Evolutionary conservation across 2,329 filamentous ascomycete species (phyloP).

Genomic region (Alternaria tenuissima): DNA sequence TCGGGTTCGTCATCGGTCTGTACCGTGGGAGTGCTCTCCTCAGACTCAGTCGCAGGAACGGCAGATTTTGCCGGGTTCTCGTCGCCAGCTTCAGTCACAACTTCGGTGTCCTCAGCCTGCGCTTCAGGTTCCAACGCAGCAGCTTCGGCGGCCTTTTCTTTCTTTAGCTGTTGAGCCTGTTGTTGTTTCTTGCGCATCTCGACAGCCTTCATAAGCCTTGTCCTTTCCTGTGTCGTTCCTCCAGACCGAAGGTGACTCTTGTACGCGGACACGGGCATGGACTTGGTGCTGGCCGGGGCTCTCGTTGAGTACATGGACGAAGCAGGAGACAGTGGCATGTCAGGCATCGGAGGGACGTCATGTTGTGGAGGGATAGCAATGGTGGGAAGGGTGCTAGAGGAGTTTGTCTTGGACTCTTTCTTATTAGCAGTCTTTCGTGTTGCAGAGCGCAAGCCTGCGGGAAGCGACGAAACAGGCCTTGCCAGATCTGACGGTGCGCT

Average conservation of each 20-base stretch:
- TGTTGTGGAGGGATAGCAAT: constrained; percentile 45
- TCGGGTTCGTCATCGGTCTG: constrained; percentile 14
- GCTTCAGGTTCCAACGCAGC: constrained; percentile 10
- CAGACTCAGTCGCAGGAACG: constrained; percentile 3
- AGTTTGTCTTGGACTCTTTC: constrained; percentile 49
- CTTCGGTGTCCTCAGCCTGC: constrained; percentile 10
- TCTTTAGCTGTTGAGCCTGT: constrained; percentile 35
- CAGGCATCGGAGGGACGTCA: constrained; percentile 46
- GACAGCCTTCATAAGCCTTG: constrained; percentile 91
- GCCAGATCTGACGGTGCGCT: constrained; percentile 53
- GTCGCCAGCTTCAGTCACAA: not conserved
- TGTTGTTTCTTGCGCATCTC: constrained; percentile 87
- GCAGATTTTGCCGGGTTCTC: not conserved
- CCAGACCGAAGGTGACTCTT: constrained; percentile 52
- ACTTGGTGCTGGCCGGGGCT: constrained; percentile 53
- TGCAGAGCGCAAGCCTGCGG: constrained; percentile 74
- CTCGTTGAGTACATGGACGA: constrained; percentile 51
- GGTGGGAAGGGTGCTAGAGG: constrained; percentile 38
- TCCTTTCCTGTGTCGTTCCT: constrained; percentile 86
- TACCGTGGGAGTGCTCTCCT: constrained; percentile 1
- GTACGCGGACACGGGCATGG: constrained; percentile 53
- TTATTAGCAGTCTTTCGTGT: constrained; percentile 41
- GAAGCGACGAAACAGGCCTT: constrained; percentile 80
- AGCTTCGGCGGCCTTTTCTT: constrained; percentile 28
- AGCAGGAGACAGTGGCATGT: constrained; percentile 47